phyloP scores from a whole-genome alignment of 2,329 filamentous ascomycete species.

The Helotiales sp. region DNA sequence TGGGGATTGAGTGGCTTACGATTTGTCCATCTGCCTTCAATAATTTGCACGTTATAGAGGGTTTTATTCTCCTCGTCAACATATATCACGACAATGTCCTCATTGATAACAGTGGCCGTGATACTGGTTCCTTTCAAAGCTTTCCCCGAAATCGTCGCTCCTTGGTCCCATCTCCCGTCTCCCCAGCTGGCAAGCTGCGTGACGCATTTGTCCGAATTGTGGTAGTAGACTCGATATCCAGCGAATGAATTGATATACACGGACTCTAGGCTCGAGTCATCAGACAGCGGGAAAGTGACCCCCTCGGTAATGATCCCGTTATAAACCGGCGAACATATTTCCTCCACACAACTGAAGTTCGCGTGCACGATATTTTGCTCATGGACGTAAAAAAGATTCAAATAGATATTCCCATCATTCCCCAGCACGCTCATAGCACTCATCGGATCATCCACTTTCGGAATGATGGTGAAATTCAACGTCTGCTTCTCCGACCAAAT shows the following conservation, averaged over 20 bases:
- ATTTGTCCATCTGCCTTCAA: not conserved
- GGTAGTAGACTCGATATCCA: conserved; percentile 18
- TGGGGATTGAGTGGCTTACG: not conserved
- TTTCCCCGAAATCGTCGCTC: conserved; percentile 19
- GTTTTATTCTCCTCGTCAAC: not conserved
- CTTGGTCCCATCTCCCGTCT: conserved; percentile 20
- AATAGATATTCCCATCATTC: conserved; percentile 11
- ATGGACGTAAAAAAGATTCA: conserved; percentile 25
- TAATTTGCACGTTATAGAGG: not conserved
- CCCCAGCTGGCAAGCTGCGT: conserved; percentile 3
- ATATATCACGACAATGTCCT: not conserved
- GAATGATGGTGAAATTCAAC: conserved; percentile 18
- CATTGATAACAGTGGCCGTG: conserved; percentile 7
- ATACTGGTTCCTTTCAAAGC: conserved; percentile 18
- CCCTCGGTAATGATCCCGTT: conserved; percentile 4
- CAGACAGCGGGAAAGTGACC: not conserved
- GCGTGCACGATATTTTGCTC: conserved; percentile 14
- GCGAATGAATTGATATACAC: conserved; percentile 3
- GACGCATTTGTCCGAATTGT: conserved; percentile 22
- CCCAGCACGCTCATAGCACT: conserved; percentile 13
- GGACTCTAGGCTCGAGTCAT: not conserved
- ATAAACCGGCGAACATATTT: not conserved
- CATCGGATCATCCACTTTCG: conserved; percentile 17
- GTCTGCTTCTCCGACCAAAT: conserved; percentile 1
- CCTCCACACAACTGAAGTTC: conserved; percentile 18